phyloP scores from a whole-genome alignment of 2,329 filamentous ascomycete genomes.

The Pyricularia sp. region DNA sequence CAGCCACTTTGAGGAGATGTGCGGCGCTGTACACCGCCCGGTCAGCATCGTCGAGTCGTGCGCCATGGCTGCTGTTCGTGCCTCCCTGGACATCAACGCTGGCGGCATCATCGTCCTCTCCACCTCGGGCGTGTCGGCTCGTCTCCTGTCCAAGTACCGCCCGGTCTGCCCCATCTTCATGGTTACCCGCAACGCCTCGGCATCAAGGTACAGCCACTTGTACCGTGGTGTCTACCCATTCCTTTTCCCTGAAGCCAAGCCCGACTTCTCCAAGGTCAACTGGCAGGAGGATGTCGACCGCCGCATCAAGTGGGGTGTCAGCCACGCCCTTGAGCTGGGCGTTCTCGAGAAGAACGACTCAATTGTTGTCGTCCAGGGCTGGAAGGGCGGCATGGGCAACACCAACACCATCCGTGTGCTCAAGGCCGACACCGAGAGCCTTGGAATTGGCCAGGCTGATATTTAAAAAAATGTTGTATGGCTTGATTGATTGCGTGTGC shows the following conservation, averaged over 20 bases:
- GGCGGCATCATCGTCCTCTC: conserved; percentile 94
- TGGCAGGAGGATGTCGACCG: conserved; percentile 99
- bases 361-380: conserved; percentile 79
- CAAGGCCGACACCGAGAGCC: conserved; percentile 49
- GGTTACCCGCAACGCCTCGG: conserved; percentile 80
- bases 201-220: conserved; percentile 84
- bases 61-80: conserved; percentile 92
- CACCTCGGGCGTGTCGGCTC: conserved; percentile 89
- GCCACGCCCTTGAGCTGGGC: conserved; percentile 74
- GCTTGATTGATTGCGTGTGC: neutral
- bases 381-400: conserved; percentile 86
- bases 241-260: conserved; percentile 86
- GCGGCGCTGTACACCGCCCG: conserved; percentile 71
- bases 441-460: conserved; percentile 41
- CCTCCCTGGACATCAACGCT: conserved; percentile 91
- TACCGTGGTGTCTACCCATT: conserved; percentile 99
- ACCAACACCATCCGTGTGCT: conserved; percentile 70
- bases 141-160: conserved; percentile 95
- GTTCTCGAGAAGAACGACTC: conserved; percentile 64
- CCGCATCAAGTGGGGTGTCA: conserved; percentile 94
- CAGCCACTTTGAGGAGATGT: conserved; percentile 92
- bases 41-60: conserved; percentile 87
- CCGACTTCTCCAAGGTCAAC: conserved; percentile 83
- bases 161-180: conserved; percentile 99
- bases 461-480: neutral